Evolutionary conservation across 345 rosid genomes (phyloP).

Genomic region (Cochlearia excelsa): DNA sequence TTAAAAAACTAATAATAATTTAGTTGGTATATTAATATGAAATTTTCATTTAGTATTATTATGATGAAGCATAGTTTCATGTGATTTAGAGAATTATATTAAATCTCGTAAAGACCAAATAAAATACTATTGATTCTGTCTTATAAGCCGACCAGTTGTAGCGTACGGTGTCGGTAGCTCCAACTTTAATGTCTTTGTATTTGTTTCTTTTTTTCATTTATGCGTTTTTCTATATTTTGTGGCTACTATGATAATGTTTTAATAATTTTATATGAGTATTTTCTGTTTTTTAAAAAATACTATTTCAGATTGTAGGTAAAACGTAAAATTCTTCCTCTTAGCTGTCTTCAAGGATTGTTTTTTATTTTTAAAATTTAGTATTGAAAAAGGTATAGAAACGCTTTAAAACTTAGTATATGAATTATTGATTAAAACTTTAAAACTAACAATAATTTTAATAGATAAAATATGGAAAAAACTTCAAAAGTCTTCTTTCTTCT

Average conservation of each 20-base stretch:
- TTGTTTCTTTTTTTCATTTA: constrained; percentile 1
- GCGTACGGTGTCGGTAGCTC: constrained; percentile 37
- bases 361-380: no score
- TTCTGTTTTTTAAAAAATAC: neutral
- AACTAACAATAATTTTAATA: constrained; percentile 10
- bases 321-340: neutral
- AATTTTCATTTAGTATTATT: constrained; percentile 2
- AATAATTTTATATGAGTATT: neutral
- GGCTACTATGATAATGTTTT: neutral
- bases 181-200: constrained; percentile 10
- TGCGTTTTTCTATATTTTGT: neutral
- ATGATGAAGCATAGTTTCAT: constrained; percentile 10
- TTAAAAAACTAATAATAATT: no score
- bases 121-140: constrained; percentile 9
- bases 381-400: no score
- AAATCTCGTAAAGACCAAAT: constrained; percentile 16
- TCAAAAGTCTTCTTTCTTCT: no score
- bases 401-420: neutral
- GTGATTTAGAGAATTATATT: neutral
- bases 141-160: constrained; percentile 16
- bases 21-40: no score
- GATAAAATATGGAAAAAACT: neutral
- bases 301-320: neutral
- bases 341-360: constrained; percentile 5
- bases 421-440: constrained; percentile 7